Conservation (phyloP, 148 eudicot genomes). For the Fagopyrum tataricum region DNA sequence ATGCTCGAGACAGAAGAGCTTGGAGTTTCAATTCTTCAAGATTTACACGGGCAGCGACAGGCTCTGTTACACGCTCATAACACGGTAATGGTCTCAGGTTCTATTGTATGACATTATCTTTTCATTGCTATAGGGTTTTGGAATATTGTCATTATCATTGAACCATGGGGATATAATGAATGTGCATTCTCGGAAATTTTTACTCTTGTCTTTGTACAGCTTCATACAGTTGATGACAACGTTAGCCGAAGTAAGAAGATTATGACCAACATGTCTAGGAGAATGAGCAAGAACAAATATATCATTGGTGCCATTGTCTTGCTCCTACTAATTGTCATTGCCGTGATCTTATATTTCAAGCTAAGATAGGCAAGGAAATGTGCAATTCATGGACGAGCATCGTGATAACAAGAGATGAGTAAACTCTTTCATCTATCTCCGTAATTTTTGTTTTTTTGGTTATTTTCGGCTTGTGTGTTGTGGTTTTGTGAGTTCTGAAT, state of each 20-base stretch:
- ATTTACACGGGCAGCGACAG: conserved; percentile 50
- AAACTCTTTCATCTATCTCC: too few species aligned
- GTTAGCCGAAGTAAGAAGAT: conserved; percentile 47
- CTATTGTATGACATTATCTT: neutral
- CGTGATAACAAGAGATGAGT: conserved; percentile 1
- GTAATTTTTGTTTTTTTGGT: too few species aligned
- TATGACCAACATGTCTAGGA: conserved; percentile 45
- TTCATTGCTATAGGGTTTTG: neutral
- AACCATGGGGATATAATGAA: neutral
- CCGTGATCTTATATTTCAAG: conserved; percentile 44
- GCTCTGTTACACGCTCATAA: conserved; percentile 46
- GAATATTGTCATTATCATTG: too few species aligned
- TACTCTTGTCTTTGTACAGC: conserved; percentile 19
- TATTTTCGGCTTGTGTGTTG: too few species aligned
- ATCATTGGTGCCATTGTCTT: conserved; percentile 34
- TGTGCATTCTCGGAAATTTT: neutral
- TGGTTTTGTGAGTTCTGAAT: too few species aligned
- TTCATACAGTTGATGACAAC: conserved; percentile 50
- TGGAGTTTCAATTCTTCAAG: conserved; percentile 52
- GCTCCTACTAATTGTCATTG: conserved; percentile 38
- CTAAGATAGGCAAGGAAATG: conserved; percentile 19
- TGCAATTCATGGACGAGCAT: neutral
- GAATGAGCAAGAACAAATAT: conserved; percentile 55
- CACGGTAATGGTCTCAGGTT: conserved; percentile 28
- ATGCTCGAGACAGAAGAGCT: conserved; percentile 61